Base-by-base conservation (phyloP, 225 moss, liverwort and hornwort genomes). In the Antitrichia curtipendula region DNA sequence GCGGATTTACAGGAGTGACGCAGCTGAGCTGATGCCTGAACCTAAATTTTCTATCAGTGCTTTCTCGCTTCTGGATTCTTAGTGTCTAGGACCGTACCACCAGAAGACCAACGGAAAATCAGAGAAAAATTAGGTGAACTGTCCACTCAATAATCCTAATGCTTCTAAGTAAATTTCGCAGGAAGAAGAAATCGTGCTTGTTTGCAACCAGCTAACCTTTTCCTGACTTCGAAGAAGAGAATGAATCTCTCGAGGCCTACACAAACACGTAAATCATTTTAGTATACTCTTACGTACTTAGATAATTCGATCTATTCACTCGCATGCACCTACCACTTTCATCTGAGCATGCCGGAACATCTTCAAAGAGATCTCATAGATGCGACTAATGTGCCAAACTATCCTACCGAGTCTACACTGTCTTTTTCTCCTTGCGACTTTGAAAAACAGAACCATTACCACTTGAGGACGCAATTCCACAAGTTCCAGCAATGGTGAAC, bases 211-310 rank as follows among this genome's bases (percentile, higher is more conserved):
- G 82, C 90, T 88, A 90, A 94, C 94, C 94, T 94, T 91, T 91
- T 91, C 92, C 86, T 91, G 87, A 87, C 43, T 91, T 74, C 88
- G 89, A 60, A 92, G 92, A 89, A 89, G 74, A 34, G 92, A 92
- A 91, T 90, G 89, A 93, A 93, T 84, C 91, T 93, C 92, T n/a
- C 85, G 84, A 88, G 75, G 84, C 93, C 93, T 93, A 77, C 87
- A 91, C 61, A 62, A 91, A 91, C 89, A 91, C 50, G 75, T 53
- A 11, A 78, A 91, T 45, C 76, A 53, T 27, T 49, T 85, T 57
- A 90, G 79, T 82, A 78, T 34, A 59, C 36, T 81, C 63, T 72
- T 53, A 49, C 25, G 25, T n/a, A 77, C 85, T 32, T 47, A 54
- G 78, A 76, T 41, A 68, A 78, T 61, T 64, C 43, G 82, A 57